These are phyloP conservation scores for Claviceps sp. DNA, from an alignment of 2,329 filamentous ascomycete genomes.

Conservation along the genomic window DNA sequence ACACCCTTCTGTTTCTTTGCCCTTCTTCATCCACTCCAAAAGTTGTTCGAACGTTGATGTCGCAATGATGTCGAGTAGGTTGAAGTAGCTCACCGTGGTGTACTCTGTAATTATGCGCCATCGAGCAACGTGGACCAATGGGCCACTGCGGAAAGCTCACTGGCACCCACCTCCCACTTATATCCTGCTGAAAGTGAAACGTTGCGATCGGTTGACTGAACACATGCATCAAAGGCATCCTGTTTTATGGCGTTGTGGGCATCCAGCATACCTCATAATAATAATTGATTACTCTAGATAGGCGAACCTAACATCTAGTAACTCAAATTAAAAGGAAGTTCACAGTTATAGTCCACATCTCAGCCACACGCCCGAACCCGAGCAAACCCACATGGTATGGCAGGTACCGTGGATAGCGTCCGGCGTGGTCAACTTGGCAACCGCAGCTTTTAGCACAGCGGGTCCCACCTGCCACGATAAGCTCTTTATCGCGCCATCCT, in stretches of 20 bases:
- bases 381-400: no score
- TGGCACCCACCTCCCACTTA: no score
- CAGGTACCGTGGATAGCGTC: no score
- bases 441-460: neutral
- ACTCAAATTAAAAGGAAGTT: no score
- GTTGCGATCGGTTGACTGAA: neutral
- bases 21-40: neutral
- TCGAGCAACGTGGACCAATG: neutral
- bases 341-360: no score
- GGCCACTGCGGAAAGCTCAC: neutral
- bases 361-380: no score
- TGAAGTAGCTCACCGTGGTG: neutral
- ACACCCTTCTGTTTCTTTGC: neutral
- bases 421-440: no score
- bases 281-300: no score
- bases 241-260: neutral
- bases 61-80: neutral
- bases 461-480: conserved; percentile 13
- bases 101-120: neutral
- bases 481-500: conserved; percentile 14
- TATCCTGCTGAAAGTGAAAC: neutral
- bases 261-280: no score
- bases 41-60: neutral
- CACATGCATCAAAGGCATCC: neutral
- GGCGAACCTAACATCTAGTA: no score